phyloP scores from a whole-genome alignment of 768 basidiomycete species.

The Suillus lakei region DNA sequence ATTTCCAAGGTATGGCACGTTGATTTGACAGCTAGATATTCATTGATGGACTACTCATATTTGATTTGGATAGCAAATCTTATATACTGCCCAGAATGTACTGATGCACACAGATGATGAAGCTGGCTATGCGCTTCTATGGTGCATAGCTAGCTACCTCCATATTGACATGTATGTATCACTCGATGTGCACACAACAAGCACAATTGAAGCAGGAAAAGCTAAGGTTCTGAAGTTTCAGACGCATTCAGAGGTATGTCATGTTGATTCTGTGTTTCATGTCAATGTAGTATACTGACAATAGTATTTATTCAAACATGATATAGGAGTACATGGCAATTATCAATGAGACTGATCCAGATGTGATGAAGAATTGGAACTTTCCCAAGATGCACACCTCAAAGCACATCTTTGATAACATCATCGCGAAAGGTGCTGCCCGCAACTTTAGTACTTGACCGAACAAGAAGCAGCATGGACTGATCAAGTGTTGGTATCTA shows the following conservation, averaged over 20 bases:
- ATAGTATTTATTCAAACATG: neutral
- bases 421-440: neutral
- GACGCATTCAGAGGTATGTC: conserved; percentile 22
- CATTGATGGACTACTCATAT: too few species aligned
- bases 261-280: neutral
- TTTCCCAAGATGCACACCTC: neutral
- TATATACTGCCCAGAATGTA: conserved; percentile 33
- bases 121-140: conserved; percentile 30
- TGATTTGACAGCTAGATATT: neutral
- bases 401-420: neutral
- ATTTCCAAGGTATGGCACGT: conserved; percentile 35
- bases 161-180: conserved; percentile 34
- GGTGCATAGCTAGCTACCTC: conserved; percentile 34
- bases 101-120: conserved; percentile 13
- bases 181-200: conserved; percentile 36
- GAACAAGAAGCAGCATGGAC: neutral
- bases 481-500: neutral
- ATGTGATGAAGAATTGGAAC: conserved; percentile 1
- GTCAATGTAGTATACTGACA: too few species aligned
- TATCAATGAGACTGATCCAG: neutral
- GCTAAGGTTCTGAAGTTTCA: conserved; percentile 23
- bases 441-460: neutral
- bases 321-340: neutral
- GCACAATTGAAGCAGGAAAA: conserved; percentile 25
- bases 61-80: conserved; percentile 27